A percentile compares a stretch with the other conserved stretches of the same genome.
Evolutionary conservation across 2,329 filamentous ascomycete species (phyloP).

Genomic region (Ascochyta pisi): DNA sequence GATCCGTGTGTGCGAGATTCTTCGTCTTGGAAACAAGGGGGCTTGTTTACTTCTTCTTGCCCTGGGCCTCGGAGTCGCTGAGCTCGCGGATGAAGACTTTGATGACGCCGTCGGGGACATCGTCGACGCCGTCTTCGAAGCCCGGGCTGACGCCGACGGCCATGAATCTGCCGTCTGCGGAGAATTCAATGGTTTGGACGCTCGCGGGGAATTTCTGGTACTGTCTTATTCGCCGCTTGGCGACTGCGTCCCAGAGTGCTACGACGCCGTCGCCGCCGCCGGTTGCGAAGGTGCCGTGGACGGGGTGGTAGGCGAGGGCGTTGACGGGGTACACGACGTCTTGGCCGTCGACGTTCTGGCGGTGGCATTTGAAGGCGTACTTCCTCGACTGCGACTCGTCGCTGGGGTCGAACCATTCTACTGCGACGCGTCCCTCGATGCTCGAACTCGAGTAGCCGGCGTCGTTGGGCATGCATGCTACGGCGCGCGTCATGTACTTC

Average conservation of each 20-base stretch:
- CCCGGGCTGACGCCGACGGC: constrained; percentile 84
- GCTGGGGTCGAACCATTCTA: constrained; percentile 96
- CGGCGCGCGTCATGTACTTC: constrained; percentile 93
- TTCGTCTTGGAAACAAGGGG: too few relatives aligned
- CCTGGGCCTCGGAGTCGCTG: constrained; percentile 85
- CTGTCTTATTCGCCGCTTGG: constrained; percentile 87
- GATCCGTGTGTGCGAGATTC: too few relatives aligned
- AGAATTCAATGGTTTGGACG: constrained; percentile 80
- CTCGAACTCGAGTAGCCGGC: constrained; percentile 89
- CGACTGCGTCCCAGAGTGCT: constrained; percentile 90
- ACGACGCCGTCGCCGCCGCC: constrained; percentile 91
- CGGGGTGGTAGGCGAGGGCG: constrained; percentile 84
- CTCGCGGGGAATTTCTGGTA: constrained; percentile 85
- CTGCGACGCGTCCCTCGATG: constrained; percentile 94
- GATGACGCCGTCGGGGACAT: constrained; percentile 74
- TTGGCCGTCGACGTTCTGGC: constrained; percentile 72
- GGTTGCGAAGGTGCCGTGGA: constrained; percentile 83
- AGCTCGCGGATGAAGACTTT: constrained; percentile 84
- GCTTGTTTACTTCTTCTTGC: constrained; percentile 69
- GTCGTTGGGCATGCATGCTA: constrained; percentile 96
- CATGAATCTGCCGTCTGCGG: constrained; percentile 75
- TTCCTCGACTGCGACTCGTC: constrained; percentile 87
- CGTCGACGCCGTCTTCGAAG: constrained; percentile 86
- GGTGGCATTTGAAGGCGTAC: constrained; percentile 98
- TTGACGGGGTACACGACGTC: constrained; percentile 94